Base-by-base conservation (phyloP, 306 rosid genomes). In the Cajanus cajan region DNA sequence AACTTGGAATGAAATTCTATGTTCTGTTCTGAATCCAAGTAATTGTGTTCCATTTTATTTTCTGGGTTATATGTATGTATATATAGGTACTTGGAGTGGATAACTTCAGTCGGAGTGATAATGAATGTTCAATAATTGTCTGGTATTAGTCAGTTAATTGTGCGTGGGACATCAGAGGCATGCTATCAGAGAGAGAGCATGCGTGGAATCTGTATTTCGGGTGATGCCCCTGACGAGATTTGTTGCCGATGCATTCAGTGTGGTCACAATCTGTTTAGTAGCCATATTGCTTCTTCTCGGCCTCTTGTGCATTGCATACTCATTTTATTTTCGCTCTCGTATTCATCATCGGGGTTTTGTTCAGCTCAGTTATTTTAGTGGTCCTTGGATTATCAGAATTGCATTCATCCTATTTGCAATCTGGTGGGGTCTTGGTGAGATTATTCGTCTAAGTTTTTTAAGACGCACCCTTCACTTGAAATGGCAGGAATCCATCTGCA, bases 151-250 rank as follows among this genome's bases (percentile, higher is more conserved):
- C 11, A 86, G 62, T n/a, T 50, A 79, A 77, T 76, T 80, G 78
- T 84, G n/a, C n/a, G n/a, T n/a, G n/a, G 88, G 82, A 85, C 84
- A 54, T 82, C 63, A 37, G 88, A 85, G 91, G 90, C 97, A 94
- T 92, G 94, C 96, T 94, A 94, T 91, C 90, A 85, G 96, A 87
- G 92, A 85, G 96, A 87, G 92, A 94, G 98, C 92, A 94, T 94
- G 97, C 98, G 89, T 94, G 92, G 96, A 94, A 89, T 88, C 89
- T 89, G 97, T 94, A 90, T 54, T 86, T 90, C 88, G 94, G 97
- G 97, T 92, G 89, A 94, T 94, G 98, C 97, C 96, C 97, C 98
- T 73, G 98, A 86, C 96, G 83, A 94, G 94, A 80, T 51, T 87
- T 82, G 87, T 90, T 90, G 94, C 97, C 92, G 98, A 92, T 88